These are phyloP conservation scores for Dalbergia cultrata DNA, from an alignment of 306 rosid genomes.

Conservation along the genomic window DNA sequence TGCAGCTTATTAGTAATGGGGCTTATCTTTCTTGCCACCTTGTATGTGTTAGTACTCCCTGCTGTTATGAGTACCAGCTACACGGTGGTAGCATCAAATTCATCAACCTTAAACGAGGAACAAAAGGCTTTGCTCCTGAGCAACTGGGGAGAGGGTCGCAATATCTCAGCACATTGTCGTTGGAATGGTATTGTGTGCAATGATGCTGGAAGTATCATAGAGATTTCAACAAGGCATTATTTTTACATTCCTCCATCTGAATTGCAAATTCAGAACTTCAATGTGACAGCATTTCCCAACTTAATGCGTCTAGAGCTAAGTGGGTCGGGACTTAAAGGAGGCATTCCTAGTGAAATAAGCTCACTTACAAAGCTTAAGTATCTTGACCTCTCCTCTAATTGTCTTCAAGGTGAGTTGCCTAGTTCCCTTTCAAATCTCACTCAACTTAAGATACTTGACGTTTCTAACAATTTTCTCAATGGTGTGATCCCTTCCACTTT, in stretches of 20 bases:
- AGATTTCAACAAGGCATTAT: neutral
- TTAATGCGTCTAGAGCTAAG: slow-evolving; percentile 14
- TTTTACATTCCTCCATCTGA: neutral
- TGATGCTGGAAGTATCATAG: neutral
- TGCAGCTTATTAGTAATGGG: neutral
- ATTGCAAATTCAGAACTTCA: neutral
- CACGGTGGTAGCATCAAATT: neutral
- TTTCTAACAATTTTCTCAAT: slow-evolving; percentile 18
- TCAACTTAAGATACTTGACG: neutral
- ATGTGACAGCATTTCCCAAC: slow-evolving; percentile 22
- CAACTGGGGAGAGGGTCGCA: neutral
- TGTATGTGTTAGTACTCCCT: too few relatives aligned
- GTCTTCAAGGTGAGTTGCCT: slow-evolving; percentile 32
- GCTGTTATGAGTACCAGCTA: neutral
- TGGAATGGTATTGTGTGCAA: neutral
- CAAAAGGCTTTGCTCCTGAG: neutral
- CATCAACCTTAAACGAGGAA: neutral
- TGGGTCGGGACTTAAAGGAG: neutral
- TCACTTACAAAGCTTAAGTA: slow-evolving; percentile 5
- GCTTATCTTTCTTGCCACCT: neutral
- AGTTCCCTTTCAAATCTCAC: slow-evolving; percentile 14
- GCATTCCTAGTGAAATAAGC: slow-evolving; percentile 4
- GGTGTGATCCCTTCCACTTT: slow-evolving; percentile 16
- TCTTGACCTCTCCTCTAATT: slow-evolving; percentile 28
- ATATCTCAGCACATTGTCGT: neutral